Conservation (phyloP, 2,329 filamentous ascomycete genomes). For the Aureobasidium sp. region DNA sequence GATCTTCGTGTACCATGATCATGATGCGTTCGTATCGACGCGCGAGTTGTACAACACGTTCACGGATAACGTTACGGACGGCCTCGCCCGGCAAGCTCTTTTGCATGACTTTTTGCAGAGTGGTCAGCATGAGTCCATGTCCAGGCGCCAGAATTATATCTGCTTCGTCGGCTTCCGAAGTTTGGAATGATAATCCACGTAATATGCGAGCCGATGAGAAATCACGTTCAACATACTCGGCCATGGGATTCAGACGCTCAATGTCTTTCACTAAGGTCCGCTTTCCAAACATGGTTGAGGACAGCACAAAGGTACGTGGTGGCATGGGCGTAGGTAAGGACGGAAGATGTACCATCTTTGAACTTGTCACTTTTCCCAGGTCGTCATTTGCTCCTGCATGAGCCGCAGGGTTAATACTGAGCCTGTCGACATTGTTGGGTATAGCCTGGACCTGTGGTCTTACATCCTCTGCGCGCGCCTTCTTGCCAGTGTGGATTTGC, state of each 20-base stretch:
- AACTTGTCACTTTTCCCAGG: not conserved
- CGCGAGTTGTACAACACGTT: conserved; percentile 49
- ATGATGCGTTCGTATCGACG: conserved; percentile 60
- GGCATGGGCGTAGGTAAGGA: not conserved
- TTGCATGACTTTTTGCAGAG: conserved; percentile 66
- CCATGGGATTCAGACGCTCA: conserved; percentile 41
- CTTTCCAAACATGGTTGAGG: conserved; percentile 39
- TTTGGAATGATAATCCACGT: not conserved
- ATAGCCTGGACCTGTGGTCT: not conserved
- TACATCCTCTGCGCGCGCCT: not conserved
- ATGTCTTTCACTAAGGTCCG: conserved; percentile 46
- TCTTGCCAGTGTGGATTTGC: conserved; percentile 35
- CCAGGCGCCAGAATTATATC: conserved; percentile 66
- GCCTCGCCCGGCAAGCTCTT: conserved; percentile 58
- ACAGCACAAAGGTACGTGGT: conserved; percentile 45
- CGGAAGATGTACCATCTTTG: conserved; percentile 1
- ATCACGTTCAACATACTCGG: conserved; percentile 56
- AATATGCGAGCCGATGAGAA: conserved; percentile 33
- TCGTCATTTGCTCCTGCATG: not conserved
- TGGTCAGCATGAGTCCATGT: conserved; percentile 64
- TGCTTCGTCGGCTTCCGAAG: conserved; percentile 44
- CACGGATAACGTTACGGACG: conserved; percentile 41
- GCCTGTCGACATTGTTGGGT: not conserved
- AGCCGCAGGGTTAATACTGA: not conserved
- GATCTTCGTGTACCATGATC: conserved; percentile 54